Evolutionary conservation across 2,329 filamentous ascomycete species (phyloP).

Genomic region (Xylariales sp.): DNA sequence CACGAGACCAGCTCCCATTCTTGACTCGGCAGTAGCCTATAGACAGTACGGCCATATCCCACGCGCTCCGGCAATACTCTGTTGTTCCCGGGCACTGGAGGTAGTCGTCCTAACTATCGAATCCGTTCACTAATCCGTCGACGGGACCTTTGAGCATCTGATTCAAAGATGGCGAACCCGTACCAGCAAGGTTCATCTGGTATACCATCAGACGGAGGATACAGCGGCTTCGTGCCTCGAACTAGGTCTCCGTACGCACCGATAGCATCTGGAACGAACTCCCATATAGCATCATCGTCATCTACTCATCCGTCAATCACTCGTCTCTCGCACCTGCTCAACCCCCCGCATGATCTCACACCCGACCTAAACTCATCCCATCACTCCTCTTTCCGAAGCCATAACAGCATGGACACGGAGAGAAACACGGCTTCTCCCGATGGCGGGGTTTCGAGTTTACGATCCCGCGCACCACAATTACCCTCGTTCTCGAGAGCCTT

Average conservation of each 20-base stretch:
- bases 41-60: too few species aligned
- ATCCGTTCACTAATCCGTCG: too few species aligned
- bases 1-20: too few species aligned
- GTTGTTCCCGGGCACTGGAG: too few species aligned
- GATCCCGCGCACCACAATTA: slow-evolving; percentile 28
- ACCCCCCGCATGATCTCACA: slow-evolving; percentile 38
- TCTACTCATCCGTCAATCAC: slow-evolving; percentile 30
- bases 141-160: too few species aligned
- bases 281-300: slow-evolving; percentile 14
- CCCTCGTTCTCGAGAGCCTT: slow-evolving; percentile 50
- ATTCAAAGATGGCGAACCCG: slow-evolving; percentile 37
- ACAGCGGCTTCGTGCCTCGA: slow-evolving; percentile 28
- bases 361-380: slow-evolving; percentile 25
- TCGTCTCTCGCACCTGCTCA: slow-evolving; percentile 51
- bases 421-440: slow-evolving; percentile 24
- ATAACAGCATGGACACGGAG: slow-evolving; percentile 29
- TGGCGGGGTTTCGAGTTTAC: slow-evolving; percentile 18
- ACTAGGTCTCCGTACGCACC: slow-evolving; percentile 37
- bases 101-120: too few species aligned
- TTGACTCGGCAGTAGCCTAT: too few species aligned
- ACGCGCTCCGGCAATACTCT: too few species aligned
- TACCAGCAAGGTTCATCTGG: slow-evolving; percentile 31
- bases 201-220: slow-evolving; percentile 28
- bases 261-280: slow-evolving; percentile 32
- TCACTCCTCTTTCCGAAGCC: slow-evolving; percentile 16